Conservation (phyloP, 176 grass and related monocot genomes). For the Avena atlantica region DNA sequence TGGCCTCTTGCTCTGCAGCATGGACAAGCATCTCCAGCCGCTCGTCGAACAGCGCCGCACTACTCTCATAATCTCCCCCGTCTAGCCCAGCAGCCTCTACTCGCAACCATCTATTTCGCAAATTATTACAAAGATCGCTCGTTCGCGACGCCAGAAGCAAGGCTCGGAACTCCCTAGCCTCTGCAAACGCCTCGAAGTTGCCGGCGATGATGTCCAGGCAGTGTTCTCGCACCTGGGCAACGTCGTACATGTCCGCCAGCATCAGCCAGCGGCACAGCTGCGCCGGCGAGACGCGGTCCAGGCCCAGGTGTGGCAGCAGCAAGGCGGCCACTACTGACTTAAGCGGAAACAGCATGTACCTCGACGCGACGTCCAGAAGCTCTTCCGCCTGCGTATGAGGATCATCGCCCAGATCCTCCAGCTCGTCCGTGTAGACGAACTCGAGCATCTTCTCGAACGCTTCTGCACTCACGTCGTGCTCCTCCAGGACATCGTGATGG, state of each 20-base stretch:
- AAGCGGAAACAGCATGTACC: constrained; percentile 74
- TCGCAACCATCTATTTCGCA: constrained; percentile 73
- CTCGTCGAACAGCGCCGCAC: constrained; percentile 57
- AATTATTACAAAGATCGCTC: constrained; percentile 69
- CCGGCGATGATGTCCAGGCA: constrained; percentile 74
- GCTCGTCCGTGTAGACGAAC: constrained; percentile 85
- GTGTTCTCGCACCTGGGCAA: constrained; percentile 72
- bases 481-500: constrained; percentile 60
- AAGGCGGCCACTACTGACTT: constrained; percentile 67
- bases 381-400: constrained; percentile 65
- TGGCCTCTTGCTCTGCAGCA: constrained; percentile 59
- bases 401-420: constrained; percentile 54
- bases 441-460: constrained; percentile 91
- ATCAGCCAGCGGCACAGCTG: constrained; percentile 71
- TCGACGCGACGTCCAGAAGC: constrained; percentile 86
- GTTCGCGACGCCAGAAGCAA: constrained; percentile 60
- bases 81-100: constrained; percentile 22
- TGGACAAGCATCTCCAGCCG: constrained; percentile 71
- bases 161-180: constrained; percentile 62
- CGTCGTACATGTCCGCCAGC: not conserved
- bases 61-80: not conserved
- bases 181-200: constrained; percentile 73
- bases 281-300: constrained; percentile 48
- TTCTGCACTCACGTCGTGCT: constrained; percentile 79
- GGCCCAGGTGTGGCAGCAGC: constrained; percentile 61